These are phyloP conservation scores for Halocafeteria seosinensis DNA, from an alignment of 108 stramenopile species.

Conservation along the genomic window DNA sequence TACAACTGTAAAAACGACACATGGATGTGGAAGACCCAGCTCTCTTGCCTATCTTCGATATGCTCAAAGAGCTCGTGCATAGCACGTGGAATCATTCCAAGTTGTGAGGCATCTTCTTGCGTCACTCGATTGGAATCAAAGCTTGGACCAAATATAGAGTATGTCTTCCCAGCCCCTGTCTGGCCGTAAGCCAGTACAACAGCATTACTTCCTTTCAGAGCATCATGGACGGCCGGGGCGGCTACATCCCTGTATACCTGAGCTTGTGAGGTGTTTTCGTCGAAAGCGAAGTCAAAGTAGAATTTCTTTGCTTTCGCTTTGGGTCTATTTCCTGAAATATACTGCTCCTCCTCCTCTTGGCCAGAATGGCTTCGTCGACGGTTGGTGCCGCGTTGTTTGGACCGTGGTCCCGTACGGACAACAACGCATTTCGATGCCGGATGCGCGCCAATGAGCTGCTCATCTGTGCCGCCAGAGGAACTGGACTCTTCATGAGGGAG, in stretches of 20 bases:
- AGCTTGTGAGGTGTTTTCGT: not conserved
- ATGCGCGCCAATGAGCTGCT: no score
- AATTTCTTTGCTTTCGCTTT: no score
- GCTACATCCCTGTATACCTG: not conserved
- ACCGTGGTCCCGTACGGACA: no score
- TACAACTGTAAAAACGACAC: not conserved
- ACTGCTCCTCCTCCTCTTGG: no score
- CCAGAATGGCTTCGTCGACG: no score
- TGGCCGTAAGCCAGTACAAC: not conserved
- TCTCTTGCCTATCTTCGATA: not conserved
- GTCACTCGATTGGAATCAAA: not conserved
- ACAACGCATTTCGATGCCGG: no score
- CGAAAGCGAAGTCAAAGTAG: no score
- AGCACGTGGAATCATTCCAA: not conserved
- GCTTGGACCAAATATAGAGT: not conserved
- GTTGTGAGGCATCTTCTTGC: not conserved
- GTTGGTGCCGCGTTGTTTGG: no score
- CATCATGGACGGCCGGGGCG: not conserved
- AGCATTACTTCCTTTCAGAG: not conserved
- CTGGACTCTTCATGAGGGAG: no score
- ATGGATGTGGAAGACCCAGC: not conserved
- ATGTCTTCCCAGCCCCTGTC: not conserved
- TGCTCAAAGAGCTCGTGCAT: conserved; percentile 6
- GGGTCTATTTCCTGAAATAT: no score
- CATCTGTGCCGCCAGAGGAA: no score